Evolutionary conservation across 1,284 basidiomycete species (phyloP).

Genomic region (Apiotrichum laibachii): DNA sequence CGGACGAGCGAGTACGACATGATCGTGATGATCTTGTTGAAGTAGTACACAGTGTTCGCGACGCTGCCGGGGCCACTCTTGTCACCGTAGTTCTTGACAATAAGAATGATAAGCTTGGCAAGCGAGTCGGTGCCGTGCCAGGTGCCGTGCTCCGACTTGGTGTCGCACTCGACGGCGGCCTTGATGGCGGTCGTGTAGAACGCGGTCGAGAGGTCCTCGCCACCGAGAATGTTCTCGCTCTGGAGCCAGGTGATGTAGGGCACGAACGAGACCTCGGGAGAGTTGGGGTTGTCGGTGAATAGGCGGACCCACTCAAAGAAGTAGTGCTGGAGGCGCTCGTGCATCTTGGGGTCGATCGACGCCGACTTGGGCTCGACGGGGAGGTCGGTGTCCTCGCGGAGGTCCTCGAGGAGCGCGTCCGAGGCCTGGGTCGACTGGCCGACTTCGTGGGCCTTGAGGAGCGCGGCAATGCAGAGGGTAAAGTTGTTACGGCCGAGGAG

Average conservation of each 20-base stretch:
- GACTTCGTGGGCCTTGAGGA: conserved; percentile 58
- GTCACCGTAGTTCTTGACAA: conserved; percentile 90
- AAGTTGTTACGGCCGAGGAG: conserved; percentile 74
- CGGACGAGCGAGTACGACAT: conserved; percentile 93
- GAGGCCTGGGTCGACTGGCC: conserved; percentile 37
- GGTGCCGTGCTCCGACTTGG: conserved; percentile 76
- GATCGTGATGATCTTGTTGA: conserved; percentile 97
- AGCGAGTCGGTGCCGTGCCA: conserved; percentile 91
- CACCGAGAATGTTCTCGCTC: conserved; percentile 92
- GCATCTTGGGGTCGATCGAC: conserved; percentile 48
- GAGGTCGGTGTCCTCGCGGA: conserved; percentile 27
- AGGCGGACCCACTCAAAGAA: conserved; percentile 86
- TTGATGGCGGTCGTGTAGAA: conserved; percentile 99
- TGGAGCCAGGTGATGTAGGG: conserved; percentile 96
- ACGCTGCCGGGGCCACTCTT: conserved; percentile 69
- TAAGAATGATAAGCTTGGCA: conserved; percentile 90
- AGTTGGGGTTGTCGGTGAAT: conserved; percentile 66
- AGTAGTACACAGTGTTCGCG: conserved; percentile 95
- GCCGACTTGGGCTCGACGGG: conserved; percentile 23
- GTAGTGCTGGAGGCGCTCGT: conserved; percentile 59
- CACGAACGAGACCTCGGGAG: conserved; percentile 90
- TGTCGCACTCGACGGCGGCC: conserved; percentile 86
- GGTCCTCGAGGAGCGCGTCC: conserved; percentile 49
- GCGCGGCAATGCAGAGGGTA: conserved; percentile 73
- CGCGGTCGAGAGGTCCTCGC: conserved; percentile 93